Evolutionary conservation across 2,329 filamentous ascomycete genomes (phyloP).

Genomic region (Lizonia empirigonia): DNA sequence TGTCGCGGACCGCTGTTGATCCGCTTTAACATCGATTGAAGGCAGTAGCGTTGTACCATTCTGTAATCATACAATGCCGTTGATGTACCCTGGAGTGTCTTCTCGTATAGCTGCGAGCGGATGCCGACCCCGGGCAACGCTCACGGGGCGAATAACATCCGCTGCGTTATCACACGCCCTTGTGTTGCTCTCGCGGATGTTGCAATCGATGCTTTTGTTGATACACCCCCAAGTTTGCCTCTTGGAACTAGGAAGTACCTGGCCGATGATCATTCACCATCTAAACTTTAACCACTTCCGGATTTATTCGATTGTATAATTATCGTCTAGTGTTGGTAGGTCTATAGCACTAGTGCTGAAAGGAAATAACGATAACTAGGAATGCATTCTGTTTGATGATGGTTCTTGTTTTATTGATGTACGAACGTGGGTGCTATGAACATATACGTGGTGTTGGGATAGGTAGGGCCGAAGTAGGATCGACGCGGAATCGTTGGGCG

Average conservation of each 20-base stretch:
- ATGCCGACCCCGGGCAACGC: background rate
- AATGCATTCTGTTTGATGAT: too few species aligned
- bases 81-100: background rate
- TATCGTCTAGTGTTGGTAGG: too few species aligned
- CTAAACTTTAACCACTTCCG: background rate
- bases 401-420: too few species aligned
- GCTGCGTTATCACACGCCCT: background rate
- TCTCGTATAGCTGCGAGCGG: background rate
- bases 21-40: background rate
- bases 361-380: too few species aligned
- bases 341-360: too few species aligned
- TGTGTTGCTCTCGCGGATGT: background rate
- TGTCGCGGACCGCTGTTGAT: background rate
- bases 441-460: too few species aligned
- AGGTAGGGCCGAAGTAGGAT: too few species aligned
- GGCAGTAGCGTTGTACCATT: background rate
- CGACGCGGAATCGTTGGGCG: too few species aligned
- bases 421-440: too few species aligned
- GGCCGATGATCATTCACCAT: constrained; percentile 1
- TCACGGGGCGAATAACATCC: background rate
- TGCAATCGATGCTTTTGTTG: background rate
- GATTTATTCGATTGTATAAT: too few species aligned
- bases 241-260: background rate
- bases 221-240: background rate
- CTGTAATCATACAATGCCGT: background rate